These are phyloP conservation scores for Apiospora sp. DNA, from an alignment of 2,329 filamentous ascomycete genomes.

Conservation along the genomic window DNA sequence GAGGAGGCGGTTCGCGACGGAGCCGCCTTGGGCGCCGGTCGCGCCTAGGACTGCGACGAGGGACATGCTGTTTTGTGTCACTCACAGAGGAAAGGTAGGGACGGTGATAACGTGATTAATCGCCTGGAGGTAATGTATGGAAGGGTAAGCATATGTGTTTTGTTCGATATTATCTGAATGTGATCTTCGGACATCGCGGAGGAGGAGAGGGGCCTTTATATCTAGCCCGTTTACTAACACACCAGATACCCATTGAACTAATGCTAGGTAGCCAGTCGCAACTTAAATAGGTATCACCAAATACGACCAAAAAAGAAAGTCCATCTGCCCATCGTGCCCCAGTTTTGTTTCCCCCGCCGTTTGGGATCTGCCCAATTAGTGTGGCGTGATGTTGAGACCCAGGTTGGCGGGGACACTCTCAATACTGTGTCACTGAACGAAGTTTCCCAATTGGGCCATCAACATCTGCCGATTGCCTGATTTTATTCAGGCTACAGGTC, in stretches of 20 bases:
- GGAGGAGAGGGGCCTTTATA: not conserved
- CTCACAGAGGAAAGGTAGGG: not conserved
- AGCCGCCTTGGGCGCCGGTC: slow-evolving; percentile 33
- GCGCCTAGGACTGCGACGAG: slow-evolving; percentile 25
- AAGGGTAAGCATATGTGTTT: not conserved
- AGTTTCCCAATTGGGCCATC: not conserved
- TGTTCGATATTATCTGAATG: not conserved
- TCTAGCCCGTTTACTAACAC: not conserved
- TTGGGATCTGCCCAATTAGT: not conserved
- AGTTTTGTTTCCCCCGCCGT: not conserved
- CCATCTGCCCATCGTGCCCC: not conserved
- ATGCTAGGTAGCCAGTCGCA: not conserved
- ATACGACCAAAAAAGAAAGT: not conserved
- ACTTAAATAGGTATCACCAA: not conserved
- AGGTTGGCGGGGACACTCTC: not conserved
- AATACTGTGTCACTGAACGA: not conserved
- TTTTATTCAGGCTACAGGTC: not conserved
- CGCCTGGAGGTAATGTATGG: not conserved
- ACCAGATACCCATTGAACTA: not conserved
- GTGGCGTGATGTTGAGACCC: not conserved
- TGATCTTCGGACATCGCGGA: not conserved
- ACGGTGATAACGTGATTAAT: not conserved
- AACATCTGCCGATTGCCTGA: not conserved
- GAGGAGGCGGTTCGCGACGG: slow-evolving; percentile 32
- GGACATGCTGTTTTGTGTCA: not conserved